Percentiles rank a stretch among this genome's conserved stretches.
phyloP scores from a whole-genome alignment of 345 rosid species.

The Conringia planisiliqua region DNA sequence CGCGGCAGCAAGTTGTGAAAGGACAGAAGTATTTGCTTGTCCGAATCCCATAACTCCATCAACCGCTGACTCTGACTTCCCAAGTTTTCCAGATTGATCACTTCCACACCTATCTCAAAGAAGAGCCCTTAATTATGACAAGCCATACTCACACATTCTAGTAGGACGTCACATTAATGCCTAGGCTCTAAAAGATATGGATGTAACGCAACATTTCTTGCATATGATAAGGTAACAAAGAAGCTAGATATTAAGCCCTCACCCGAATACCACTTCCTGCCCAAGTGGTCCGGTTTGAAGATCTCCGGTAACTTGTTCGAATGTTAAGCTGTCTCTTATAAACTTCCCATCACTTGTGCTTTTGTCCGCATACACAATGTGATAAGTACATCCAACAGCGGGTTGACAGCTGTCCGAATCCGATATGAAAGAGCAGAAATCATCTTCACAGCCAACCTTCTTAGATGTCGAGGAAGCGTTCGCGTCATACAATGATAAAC shows the following conservation, averaged over 20 bases:
- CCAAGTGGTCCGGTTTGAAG: constrained; percentile 42
- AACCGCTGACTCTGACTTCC: constrained; percentile 59
- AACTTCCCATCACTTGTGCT: constrained; percentile 70
- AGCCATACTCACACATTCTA: background rate
- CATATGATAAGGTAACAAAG: background rate
- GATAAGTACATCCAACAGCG: constrained; percentile 48
- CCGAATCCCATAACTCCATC: constrained; percentile 96
- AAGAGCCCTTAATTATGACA: background rate
- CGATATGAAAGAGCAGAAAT: constrained; percentile 51
- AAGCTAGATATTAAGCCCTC: constrained; percentile 5
- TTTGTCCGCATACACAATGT: constrained; percentile 72
- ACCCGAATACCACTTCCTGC: constrained; percentile 70
- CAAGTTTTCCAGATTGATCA: constrained; percentile 71
- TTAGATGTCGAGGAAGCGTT: constrained; percentile 43
- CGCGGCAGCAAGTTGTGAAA: constrained; percentile 76
- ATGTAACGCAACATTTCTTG: background rate
- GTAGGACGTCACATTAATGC: background rate
- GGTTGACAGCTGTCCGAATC: constrained; percentile 52
- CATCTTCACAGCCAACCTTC: constrained; percentile 49
- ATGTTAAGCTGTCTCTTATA: constrained; percentile 53
- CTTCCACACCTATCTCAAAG: constrained; percentile 58
- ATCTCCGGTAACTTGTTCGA: constrained; percentile 56
- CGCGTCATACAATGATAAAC: constrained; percentile 51
- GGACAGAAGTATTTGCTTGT: constrained; percentile 70
- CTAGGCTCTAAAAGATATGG: no score